Conservation (phyloP, 768 basidiomycete species). For the Aureoboletus auriporus region DNA sequence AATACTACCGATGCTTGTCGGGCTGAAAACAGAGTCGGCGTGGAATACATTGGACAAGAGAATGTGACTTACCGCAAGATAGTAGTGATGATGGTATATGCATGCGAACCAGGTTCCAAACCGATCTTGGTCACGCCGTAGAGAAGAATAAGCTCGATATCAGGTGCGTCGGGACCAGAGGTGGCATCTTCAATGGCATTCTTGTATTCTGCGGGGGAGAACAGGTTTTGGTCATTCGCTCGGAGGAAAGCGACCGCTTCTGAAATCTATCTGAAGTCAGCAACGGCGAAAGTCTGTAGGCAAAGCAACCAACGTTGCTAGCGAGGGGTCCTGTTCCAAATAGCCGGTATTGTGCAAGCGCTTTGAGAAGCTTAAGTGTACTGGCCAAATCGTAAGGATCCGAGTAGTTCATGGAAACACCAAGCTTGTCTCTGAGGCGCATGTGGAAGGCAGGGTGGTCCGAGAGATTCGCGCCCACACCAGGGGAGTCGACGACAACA, state of each 20-base stretch:
- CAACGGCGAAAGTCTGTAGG: not conserved
- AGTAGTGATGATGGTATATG: slow-evolving; percentile 12
- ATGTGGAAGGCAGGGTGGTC: slow-evolving; percentile 63
- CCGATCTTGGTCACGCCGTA: not conserved
- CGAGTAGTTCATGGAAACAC: slow-evolving; percentile 40
- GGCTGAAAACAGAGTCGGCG: slow-evolving; percentile 25
- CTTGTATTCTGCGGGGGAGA: slow-evolving; percentile 28
- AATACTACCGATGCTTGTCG: slow-evolving; percentile 41
- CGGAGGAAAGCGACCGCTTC: slow-evolving; percentile 32
- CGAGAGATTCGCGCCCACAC: slow-evolving; percentile 68
- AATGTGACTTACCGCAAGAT: slow-evolving; percentile 23
- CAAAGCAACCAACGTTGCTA: slow-evolving; percentile 40
- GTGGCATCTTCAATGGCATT: slow-evolving; percentile 25
- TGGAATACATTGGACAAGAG: not conserved
- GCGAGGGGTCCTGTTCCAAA: slow-evolving; percentile 47
- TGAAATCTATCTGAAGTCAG: slow-evolving; percentile 18
- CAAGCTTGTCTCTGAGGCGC: slow-evolving; percentile 48
- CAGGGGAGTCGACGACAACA: slow-evolving; percentile 58
- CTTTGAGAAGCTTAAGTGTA: slow-evolving; percentile 26
- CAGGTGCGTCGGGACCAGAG: slow-evolving; percentile 29
- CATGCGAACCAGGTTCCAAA: slow-evolving; percentile 10
- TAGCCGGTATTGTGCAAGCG: slow-evolving; percentile 40
- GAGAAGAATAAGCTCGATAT: slow-evolving; percentile 27
- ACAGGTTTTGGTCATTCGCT: slow-evolving; percentile 28
- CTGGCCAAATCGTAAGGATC: slow-evolving; percentile 18